A percentile compares a stretch with the other conserved stretches of the same genome.
phyloP scores from a whole-genome alignment of 2,329 filamentous ascomycete species.

The Fusarium palustre region DNA sequence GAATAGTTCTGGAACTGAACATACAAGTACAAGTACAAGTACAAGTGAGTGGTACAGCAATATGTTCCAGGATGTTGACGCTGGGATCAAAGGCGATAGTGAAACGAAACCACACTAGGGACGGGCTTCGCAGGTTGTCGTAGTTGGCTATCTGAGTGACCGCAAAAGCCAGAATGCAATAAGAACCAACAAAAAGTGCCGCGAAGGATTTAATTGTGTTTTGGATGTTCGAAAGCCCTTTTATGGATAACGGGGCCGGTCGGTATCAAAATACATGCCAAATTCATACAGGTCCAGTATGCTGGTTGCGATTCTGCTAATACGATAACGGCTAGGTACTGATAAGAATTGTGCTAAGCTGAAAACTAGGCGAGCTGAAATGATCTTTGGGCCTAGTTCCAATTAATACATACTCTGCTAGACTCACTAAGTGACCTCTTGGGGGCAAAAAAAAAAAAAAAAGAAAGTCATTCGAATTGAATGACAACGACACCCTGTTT shows the following conservation, averaged over 20 bases:
- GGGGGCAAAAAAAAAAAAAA: no score
- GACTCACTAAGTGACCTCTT: no score
- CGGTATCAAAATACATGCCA: neutral
- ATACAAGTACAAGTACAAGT: rapidly evolving
- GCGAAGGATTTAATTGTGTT: no score
- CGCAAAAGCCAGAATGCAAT: neutral
- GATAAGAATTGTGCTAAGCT: neutral
- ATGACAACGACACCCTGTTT: neutral
- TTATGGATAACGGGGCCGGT: no score
- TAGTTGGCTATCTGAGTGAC: neutral
- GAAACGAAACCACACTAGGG: neutral
- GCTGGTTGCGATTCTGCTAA: neutral
- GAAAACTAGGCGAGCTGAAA: neutral
- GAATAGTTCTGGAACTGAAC: neutral
- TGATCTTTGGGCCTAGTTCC: neutral
- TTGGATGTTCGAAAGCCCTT: no score
- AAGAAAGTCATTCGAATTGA: neutral
- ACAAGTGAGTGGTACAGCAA: neutral
- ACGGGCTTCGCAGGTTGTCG: neutral
- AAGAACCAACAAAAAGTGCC: no score
- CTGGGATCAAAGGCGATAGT: neutral
- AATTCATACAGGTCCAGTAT: neutral
- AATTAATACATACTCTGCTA: no score
- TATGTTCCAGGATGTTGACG: neutral
- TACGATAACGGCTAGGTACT: neutral